These are phyloP conservation scores for Saccharomyces uvarum DNA, from an alignment of 1,139 yeast genomes.

Conservation along the genomic window DNA sequence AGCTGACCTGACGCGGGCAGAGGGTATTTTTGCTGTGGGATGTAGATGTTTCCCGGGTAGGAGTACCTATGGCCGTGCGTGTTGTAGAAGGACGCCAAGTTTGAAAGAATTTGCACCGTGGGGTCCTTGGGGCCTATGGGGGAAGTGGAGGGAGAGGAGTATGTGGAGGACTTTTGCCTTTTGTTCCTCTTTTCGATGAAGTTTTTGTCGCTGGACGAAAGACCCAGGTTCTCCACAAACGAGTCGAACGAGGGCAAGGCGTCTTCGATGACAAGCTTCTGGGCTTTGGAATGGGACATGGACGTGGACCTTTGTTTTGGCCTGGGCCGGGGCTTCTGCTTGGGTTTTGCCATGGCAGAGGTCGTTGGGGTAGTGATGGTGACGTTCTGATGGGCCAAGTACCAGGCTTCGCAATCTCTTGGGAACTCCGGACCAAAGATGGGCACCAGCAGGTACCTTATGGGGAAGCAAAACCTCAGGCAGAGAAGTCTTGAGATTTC, in stretches of 20 bases:
- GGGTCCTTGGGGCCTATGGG: constrained; percentile 10
- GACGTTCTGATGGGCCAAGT: neutral
- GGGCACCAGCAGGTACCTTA: constrained; percentile 71
- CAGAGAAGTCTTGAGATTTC: constrained; percentile 64
- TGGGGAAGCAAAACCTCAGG: constrained; percentile 65
- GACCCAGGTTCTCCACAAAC: constrained; percentile 4
- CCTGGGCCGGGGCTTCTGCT: neutral
- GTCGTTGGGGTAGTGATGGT: neutral
- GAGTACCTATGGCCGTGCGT: constrained; percentile 23
- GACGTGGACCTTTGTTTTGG: neutral
- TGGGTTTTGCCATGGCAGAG: neutral
- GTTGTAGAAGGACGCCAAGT: constrained; percentile 23
- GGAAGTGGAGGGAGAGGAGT: constrained; percentile 4
- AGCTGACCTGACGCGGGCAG: constrained; percentile 36
- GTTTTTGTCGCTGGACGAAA: neutral
- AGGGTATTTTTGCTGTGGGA: constrained; percentile 17
- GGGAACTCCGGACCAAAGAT: constrained; percentile 74
- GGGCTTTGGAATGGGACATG: neutral
- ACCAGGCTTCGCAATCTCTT: constrained; percentile 40
- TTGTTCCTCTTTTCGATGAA: neutral
- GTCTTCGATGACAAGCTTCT: neutral
- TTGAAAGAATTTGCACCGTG: constrained; percentile 18
- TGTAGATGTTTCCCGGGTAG: constrained; percentile 16
- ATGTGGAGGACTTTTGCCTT: constrained; percentile 2
- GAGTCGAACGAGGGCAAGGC: constrained; percentile 9